These are phyloP conservation scores for Guyanaporus albipodus DNA, from an alignment of 768 basidiomycete species.

Conservation along the genomic window DNA sequence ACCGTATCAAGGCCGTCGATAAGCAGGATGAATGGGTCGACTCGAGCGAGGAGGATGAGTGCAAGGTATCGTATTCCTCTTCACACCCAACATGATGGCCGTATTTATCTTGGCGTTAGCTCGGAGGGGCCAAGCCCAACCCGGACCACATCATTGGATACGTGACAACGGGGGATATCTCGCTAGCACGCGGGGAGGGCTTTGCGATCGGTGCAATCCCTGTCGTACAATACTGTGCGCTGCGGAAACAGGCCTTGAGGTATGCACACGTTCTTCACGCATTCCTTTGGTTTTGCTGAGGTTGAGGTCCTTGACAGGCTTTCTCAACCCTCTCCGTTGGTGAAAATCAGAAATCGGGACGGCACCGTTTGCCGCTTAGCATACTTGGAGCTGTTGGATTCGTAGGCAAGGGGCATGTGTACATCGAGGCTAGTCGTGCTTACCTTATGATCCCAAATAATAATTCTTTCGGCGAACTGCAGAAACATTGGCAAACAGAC, in stretches of 20 bases:
- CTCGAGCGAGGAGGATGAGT: constrained; percentile 20
- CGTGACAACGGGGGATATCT: constrained; percentile 80
- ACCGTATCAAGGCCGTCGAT: constrained; percentile 40
- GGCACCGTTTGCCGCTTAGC: constrained; percentile 53
- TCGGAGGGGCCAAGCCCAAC: constrained; percentile 41
- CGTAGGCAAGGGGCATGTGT: constrained; percentile 14
- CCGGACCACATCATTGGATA: constrained; percentile 65
- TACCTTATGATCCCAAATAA: neutral
- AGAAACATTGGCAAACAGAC: too few species aligned
- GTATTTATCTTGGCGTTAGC: constrained; percentile 32
- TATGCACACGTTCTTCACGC: constrained; percentile 5
- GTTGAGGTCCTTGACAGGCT: constrained; percentile 14
- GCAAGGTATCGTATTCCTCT: constrained; percentile 21
- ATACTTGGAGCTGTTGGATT: constrained; percentile 36
- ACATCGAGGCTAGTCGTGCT: neutral
- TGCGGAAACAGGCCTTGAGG: constrained; percentile 49
- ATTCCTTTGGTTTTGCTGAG: neutral
- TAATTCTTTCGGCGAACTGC: too few species aligned
- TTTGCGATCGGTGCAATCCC: constrained; percentile 75
- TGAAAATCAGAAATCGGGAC: constrained; percentile 63
- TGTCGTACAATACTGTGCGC: constrained; percentile 46
- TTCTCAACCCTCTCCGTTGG: constrained; percentile 37
- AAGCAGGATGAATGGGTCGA: constrained; percentile 20
- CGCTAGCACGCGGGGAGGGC: constrained; percentile 73
- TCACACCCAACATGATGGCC: too few species aligned